Percentiles rank a stretch among this genome's conserved stretches.
Evolutionary conservation across 352 stramenopile genomes (phyloP).

Genomic region (Phytopythium cucurbitacearum): DNA sequence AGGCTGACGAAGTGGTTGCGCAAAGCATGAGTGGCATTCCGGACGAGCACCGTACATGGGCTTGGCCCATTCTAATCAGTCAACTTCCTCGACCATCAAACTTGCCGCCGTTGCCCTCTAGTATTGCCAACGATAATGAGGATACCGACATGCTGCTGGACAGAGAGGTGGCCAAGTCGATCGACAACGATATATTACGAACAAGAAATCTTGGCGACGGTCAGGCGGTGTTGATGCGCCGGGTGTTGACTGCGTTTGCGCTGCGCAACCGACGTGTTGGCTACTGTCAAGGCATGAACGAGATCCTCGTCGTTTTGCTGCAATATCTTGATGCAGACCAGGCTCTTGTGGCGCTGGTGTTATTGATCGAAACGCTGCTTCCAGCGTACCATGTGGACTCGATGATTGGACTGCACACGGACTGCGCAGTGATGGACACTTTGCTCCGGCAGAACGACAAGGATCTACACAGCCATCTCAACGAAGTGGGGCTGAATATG

Average conservation of each 20-base stretch:
- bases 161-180: constrained; percentile 66
- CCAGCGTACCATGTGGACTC: constrained; percentile 81
- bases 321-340: constrained; percentile 65
- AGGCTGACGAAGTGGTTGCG: constrained; percentile 23
- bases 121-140: constrained; percentile 9
- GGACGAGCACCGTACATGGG: constrained; percentile 60
- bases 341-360: constrained; percentile 49
- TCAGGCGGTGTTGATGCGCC: constrained; percentile 52
- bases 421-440: constrained; percentile 81
- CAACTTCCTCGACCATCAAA: constrained; percentile 33
- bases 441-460: constrained; percentile 73
- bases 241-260: constrained; percentile 72
- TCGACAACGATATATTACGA: constrained; percentile 77
- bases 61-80: constrained; percentile 66
- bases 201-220: constrained; percentile 55
- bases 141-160: constrained; percentile 51
- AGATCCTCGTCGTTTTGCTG: constrained; percentile 70
- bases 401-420: constrained; percentile 81
- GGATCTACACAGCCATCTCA: constrained; percentile 64
- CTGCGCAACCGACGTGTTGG: constrained; percentile 68
- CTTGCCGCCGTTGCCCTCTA: constrained; percentile 14
- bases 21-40: constrained; percentile 55
- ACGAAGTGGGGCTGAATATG: constrained; percentile 80
- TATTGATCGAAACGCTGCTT: constrained; percentile 72
- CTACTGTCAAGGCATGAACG: constrained; percentile 87